phyloP scores from a whole-genome alignment of 2,329 filamentous ascomycete species.

The Curvularia sp. region DNA sequence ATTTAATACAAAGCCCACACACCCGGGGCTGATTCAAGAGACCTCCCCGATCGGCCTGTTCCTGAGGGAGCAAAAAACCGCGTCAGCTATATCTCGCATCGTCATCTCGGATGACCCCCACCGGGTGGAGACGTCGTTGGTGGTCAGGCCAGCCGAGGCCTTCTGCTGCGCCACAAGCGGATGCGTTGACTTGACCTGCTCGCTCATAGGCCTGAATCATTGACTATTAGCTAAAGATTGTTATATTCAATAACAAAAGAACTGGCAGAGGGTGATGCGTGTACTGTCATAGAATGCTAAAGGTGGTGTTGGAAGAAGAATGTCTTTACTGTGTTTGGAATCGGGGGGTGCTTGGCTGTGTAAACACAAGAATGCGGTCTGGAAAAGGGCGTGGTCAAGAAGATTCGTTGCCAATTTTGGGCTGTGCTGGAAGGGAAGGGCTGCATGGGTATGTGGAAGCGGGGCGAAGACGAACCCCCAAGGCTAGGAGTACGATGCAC shows the following conservation, averaged over 20 bases:
- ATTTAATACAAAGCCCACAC: constrained; percentile 5
- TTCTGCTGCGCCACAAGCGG: constrained; percentile 6
- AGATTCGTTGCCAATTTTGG: constrained; percentile 14
- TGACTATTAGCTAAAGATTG: background rate
- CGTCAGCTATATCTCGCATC: constrained; percentile 8
- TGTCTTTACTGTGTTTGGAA: constrained; percentile 7
- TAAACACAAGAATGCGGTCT: background rate
- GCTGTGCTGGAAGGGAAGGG: constrained; percentile 1
- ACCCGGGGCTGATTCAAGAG: background rate
- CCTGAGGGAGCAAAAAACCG: background rate
- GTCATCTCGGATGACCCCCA: constrained; percentile 12
- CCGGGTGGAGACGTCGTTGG: background rate
- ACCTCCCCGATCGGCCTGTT: background rate
- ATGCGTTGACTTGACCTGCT: background rate
- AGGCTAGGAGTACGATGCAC: background rate
- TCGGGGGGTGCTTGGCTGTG: constrained; percentile 2
- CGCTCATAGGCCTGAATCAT: background rate
- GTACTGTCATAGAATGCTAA: constrained; percentile 2
- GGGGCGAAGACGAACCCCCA: constrained; percentile 9
- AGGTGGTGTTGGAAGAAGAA: background rate
- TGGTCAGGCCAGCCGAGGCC: constrained; percentile 10
- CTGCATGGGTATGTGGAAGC: constrained; percentile 1
- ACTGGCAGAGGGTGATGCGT: background rate
- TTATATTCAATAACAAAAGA: constrained; percentile 5
- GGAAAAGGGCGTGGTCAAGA: background rate